Conservation (phyloP, 2,329 filamentous ascomycete genomes). For the Arthrobotrys megalospora region DNA sequence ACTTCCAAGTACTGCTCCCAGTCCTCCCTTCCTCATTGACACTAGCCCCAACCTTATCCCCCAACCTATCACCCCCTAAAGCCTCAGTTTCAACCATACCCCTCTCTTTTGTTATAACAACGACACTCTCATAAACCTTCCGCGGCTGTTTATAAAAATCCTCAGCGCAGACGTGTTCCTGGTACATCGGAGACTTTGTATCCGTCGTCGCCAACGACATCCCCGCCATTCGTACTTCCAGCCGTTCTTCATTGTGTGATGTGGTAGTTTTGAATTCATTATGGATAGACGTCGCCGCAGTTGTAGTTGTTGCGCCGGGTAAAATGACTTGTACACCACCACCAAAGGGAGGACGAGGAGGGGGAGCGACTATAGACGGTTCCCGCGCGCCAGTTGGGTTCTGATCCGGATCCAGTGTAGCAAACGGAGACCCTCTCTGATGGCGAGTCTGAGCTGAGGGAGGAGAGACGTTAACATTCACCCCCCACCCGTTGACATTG, state of each 20-base stretch:
- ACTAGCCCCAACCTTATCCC: background rate
- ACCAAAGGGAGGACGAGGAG: background rate
- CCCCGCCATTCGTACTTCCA: background rate
- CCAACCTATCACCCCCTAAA: background rate
- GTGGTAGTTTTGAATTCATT: background rate
- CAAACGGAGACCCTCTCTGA: no score
- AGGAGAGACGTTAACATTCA: no score
- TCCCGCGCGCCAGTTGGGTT: no score
- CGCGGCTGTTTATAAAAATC: constrained; percentile 48
- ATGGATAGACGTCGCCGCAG: background rate
- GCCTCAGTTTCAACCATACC: constrained; percentile 2
- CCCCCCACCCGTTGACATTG: no score
- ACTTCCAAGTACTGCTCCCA: constrained; percentile 25
- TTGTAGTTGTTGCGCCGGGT: no score
- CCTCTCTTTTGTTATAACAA: background rate
- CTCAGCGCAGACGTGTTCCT: constrained; percentile 47
- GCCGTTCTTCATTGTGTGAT: constrained; percentile 7
- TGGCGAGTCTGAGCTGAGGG: no score
- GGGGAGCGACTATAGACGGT: background rate
- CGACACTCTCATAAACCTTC: constrained; percentile 29
- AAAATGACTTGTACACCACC: no score
- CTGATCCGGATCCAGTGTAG: no score
- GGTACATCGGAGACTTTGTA: constrained; percentile 15
- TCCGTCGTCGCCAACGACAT: background rate
- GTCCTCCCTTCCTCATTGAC: background rate